These are phyloP conservation scores for Rhizoctonia solani DNA, from an alignment of 1,284 basidiomycete genomes.

Conservation along the genomic window DNA sequence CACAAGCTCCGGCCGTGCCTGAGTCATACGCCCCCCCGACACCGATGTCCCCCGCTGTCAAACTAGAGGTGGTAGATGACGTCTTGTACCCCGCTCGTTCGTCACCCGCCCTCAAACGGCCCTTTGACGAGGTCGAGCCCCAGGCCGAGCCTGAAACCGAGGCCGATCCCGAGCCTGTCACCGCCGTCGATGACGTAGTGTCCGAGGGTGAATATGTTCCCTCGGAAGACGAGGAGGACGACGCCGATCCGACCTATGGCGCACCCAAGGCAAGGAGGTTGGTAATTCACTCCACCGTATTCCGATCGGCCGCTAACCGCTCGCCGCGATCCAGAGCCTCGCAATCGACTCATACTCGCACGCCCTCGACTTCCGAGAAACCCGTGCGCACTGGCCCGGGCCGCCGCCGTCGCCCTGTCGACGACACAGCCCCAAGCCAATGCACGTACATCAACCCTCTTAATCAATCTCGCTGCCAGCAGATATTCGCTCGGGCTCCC, in stretches of 20 bases:
- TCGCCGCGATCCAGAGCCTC: neutral
- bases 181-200: neutral
- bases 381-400: constrained; percentile 3
- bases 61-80: constrained; percentile 14
- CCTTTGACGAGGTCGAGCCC: neutral
- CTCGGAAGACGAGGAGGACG: constrained; percentile 31
- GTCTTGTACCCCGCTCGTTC: neutral
- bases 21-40: neutral
- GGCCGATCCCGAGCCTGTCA: neutral
- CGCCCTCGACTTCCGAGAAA: constrained; percentile 20
- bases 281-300: neutral
- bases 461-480: constrained; percentile 15
- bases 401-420: constrained; percentile 22
- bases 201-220: constrained; percentile 32
- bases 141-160: neutral
- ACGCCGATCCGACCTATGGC: constrained; percentile 32
- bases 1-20: neutral
- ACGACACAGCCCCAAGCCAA: constrained; percentile 32
- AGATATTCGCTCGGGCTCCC: constrained; percentile 32
- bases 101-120: constrained; percentile 17
- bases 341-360: constrained; percentile 2
- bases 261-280: constrained; percentile 24
- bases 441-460: constrained; percentile 32
- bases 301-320: neutral
- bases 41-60: constrained; percentile 9